Base-by-base conservation (phyloP, 2,329 filamentous ascomycete species). In the Chaetothyriales sp. region DNA sequence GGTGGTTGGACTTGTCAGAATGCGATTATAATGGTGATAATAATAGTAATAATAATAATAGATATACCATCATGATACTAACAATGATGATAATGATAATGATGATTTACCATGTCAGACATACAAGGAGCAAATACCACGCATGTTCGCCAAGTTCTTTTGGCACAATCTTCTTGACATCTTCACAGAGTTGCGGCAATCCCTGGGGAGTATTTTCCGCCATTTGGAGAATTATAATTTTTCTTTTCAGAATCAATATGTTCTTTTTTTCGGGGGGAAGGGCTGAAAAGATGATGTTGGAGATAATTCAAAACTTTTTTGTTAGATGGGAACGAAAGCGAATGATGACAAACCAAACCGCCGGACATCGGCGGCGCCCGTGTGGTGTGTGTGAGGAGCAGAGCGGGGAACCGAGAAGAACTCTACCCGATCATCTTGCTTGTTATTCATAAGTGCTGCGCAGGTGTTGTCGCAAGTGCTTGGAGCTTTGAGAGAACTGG, bases 91-190 rank as follows among this genome's bases (percentile, higher is more conserved):
- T 25, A 25, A 25, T 25, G 6, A 25, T 25, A 43, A 20, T 19
- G 60, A 57, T 7, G 55, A 61, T 36, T 18, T 64, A 62, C n/a
- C 62, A 64, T 15, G 10, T 10, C 15, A 39, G 10, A 58, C 65
- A 59, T 49, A 69, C 68, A 43, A 66, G 59, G 64, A 68, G 39
- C 65, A 69, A 12, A 63, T 75, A 59, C 75, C 74, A 52, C 63
- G 73, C 61, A 73, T 77, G 55, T 77, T 89, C 3, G 84, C 87
- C 2, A 66, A 73, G 12, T 74, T 93, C 56, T 22, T 58, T 55
- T 7, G 62, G 57, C 18, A 63, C 48, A 39, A 56, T 32, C 8
- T 32, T 48, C 51, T 62, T 62, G 15, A 62, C 60, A 22, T 56
- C 51, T 19, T 51, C 49, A 53, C 59, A 59, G n/a, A 66, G 59